phyloP scores from a whole-genome alignment of 2,329 filamentous ascomycete species.

The Daldinia eschscholtzii region DNA sequence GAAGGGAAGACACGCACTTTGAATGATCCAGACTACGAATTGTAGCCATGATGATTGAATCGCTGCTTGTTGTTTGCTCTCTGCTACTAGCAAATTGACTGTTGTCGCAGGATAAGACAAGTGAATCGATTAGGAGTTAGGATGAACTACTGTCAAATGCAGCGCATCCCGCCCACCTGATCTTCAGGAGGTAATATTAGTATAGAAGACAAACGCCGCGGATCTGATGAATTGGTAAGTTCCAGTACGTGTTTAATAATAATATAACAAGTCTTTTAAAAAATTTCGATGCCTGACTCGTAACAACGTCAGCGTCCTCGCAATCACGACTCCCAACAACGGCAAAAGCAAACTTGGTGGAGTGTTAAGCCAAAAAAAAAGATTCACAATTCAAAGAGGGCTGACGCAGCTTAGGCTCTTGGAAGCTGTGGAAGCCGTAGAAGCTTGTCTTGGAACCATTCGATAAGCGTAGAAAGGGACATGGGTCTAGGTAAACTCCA shows the following conservation, averaged over 20 bases:
- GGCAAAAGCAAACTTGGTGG: conserved; percentile 10
- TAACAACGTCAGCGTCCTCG: conserved; percentile 31
- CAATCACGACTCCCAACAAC: conserved; percentile 17
- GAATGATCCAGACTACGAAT: conserved; percentile 53
- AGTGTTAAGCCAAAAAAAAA: conserved; percentile 10
- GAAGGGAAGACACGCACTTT: conserved; percentile 47
- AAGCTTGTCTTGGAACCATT: conserved; percentile 13
- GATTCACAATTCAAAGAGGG: conserved; percentile 17
- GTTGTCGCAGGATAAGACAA: neutral
- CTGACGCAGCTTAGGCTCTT: conserved; percentile 39
- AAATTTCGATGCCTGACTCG: conserved; percentile 24
- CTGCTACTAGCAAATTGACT: neutral
- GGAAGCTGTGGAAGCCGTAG: conserved; percentile 13
- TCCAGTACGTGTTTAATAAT: neutral
- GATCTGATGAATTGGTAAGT: neutral
- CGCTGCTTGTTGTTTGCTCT: conserved; percentile 19
- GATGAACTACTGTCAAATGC: conserved; percentile 24
- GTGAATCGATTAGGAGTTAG: conserved; percentile 13
- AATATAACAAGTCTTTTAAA: neutral
- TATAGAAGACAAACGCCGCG: neutral
- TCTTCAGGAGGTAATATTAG: conserved; percentile 17
- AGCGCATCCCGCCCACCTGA: conserved; percentile 34
- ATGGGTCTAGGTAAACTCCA: too few species aligned
- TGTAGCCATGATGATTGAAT: conserved; percentile 49
- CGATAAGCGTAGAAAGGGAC: conserved; percentile 18